Evolutionary conservation across 768 basidiomycete species (phyloP).

Genomic region (Calvatia gigantea): DNA sequence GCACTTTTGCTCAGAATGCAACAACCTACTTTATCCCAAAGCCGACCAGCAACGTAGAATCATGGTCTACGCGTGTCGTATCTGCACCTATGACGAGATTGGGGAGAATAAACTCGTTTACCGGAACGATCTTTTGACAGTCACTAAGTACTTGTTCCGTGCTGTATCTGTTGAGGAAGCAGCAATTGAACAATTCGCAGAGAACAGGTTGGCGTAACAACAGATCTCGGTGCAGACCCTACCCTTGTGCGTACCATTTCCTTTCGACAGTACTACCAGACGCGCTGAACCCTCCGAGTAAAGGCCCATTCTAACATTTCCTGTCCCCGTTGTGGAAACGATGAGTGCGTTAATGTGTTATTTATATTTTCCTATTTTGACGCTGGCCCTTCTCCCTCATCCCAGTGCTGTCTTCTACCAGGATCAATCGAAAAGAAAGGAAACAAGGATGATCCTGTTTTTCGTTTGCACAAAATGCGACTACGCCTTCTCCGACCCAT

Average conservation of each 20-base stretch:
- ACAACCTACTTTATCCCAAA: conserved; percentile 91
- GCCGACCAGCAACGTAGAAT: conserved; percentile 82
- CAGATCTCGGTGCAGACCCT: conserved; percentile 83
- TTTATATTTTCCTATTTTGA: background rate
- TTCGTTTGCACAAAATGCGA: conserved; percentile 86
- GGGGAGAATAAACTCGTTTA: conserved; percentile 90
- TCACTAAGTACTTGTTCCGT: conserved; percentile 67
- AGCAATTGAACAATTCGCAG: conserved; percentile 36
- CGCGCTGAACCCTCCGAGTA: background rate
- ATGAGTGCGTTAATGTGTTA: conserved; percentile 58
- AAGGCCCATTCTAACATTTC: conserved; percentile 81
- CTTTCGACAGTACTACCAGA: background rate
- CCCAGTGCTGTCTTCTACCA: conserved; percentile 91
- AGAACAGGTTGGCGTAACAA: conserved; percentile 91
- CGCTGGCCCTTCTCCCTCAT: conserved; percentile 7
- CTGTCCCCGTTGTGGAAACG: conserved; percentile 79
- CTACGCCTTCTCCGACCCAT: conserved; percentile 70
- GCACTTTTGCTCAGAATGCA: conserved; percentile 92
- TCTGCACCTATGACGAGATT: conserved; percentile 83
- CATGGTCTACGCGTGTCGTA: conserved; percentile 89
- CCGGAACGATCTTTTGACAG: conserved; percentile 87
- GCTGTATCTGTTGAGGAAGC: conserved; percentile 18
- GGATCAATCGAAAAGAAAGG: conserved; percentile 95
- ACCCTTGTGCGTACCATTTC: conserved; percentile 58
- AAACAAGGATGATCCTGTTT: conserved; percentile 93